A percentile compares a stretch with the other conserved stretches of the same genome.
Conservation (phyloP, 202 grass and related monocot species). For the Zizania palustris region DNA sequence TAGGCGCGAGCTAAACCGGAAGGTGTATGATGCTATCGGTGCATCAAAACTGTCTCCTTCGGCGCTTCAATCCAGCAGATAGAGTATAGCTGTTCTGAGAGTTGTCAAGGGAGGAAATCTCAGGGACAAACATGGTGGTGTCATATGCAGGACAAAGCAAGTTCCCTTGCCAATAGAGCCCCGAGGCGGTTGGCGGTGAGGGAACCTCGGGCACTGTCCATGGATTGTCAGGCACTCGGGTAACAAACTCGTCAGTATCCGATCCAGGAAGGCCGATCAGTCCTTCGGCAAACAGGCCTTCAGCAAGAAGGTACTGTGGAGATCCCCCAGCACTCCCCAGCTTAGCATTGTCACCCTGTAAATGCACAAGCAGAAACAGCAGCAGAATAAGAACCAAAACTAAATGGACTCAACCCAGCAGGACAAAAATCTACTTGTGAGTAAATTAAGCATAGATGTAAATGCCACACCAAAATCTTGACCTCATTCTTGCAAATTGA, state of each 20-base stretch:
- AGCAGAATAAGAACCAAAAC: not conserved
- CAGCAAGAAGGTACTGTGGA: constrained; percentile 55
- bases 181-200: constrained; percentile 79
- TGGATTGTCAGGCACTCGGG: constrained; percentile 61
- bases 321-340: constrained; percentile 72
- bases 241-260: constrained; percentile 42
- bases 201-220: constrained; percentile 81
- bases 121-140: constrained; percentile 59
- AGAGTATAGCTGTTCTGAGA: constrained; percentile 27
- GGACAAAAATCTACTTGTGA: not conserved
- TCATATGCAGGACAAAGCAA: constrained; percentile 52
- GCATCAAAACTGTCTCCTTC: constrained; percentile 54
- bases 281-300: constrained; percentile 47
- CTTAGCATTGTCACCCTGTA: constrained; percentile 75
- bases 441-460: constrained; percentile 18
- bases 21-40: not conserved
- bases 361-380: not conserved
- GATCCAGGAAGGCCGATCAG: constrained; percentile 45
- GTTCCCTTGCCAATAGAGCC: constrained; percentile 76
- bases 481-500: not conserved
- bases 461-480: not conserved
- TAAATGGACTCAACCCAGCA: not conserved
- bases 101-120: constrained; percentile 41
- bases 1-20: constrained; percentile 2
- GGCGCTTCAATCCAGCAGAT: constrained; percentile 41